Percentiles rank a stretch among this genome's conserved stretches.
Evolutionary conservation across 2,329 filamentous ascomycete species (phyloP).

Genomic region (Colletotrichum cuscutae): DNA sequence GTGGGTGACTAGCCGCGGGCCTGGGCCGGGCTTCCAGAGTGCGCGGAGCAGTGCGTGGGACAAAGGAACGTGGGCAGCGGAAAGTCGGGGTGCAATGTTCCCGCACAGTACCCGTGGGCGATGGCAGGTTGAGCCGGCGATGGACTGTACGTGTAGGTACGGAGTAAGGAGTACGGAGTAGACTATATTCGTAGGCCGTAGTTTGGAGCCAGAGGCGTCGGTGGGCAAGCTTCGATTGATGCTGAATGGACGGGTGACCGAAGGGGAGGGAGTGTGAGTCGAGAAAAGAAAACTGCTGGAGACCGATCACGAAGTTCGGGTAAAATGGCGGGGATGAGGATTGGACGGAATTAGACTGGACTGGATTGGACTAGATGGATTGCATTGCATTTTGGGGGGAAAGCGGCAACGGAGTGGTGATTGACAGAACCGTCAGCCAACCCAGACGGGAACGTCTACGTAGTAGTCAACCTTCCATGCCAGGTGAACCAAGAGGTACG

Average conservation of each 20-base stretch:
- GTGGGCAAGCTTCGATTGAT: neutral
- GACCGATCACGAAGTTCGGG: conserved; percentile 21
- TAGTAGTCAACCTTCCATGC: too few relatives aligned
- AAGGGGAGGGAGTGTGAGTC: neutral
- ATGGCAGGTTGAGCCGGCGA: neutral
- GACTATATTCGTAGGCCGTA: neutral
- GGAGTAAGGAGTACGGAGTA: too few relatives aligned
- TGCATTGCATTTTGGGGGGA: neutral
- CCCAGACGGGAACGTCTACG: neutral
- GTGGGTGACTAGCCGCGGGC: conserved; percentile 11
- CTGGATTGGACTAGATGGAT: neutral
- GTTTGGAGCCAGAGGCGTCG: neutral
- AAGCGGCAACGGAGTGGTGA: neutral
- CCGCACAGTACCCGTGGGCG: neutral
- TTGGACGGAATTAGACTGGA: neutral
- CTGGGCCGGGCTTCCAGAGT: neutral
- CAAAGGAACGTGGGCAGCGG: neutral
- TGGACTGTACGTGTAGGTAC: neutral
- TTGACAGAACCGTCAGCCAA: too few relatives aligned
- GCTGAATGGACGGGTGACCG: neutral
- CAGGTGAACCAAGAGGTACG: neutral
- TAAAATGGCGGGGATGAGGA: conserved; percentile 17
- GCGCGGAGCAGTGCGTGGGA: neutral
- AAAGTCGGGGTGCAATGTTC: neutral
- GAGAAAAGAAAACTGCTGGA: conserved; percentile 16